Base-by-base conservation (phyloP, 2,329 filamentous ascomycete genomes). In the Cercospora zeae-maydis region DNA sequence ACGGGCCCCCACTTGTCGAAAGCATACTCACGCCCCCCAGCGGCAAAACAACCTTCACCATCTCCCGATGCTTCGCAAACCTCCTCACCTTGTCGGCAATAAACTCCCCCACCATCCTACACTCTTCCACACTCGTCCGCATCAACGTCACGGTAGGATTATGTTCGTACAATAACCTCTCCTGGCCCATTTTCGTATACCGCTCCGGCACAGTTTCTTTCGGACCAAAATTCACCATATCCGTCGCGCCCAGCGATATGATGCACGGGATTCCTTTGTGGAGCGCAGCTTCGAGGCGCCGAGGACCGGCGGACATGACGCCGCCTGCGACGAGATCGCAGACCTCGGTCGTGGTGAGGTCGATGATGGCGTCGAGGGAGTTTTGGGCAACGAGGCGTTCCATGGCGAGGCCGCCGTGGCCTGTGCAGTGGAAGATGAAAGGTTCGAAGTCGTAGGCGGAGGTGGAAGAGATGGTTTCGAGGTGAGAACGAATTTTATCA, bases 311-410 rank as follows among this genome's bases (percentile, higher is more conserved):
- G 31, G 80, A 82, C 76, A 91, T 82, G 2, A 85, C 80, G 0
- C 88, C 88, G 0, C 86, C 88, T 14, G 37, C 55, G 0, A 89
- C 66, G 52, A 85, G 76, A 69, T 91, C 88, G 47, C 83, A 84
- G 16, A 89, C 80, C 70, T 91, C 88, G 0, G 87, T 89, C 0
- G 88, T 90, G 0, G 88, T 91, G n/a, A 91, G 75, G 70, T 91
- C 88, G 3, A 90, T 75, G 0, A 90, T 81, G 0, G 84, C 88
- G 69, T 89, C 86, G 1, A 91, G 77, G n/a, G 78, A 75, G 0
- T 79, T 79, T 67, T 87, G 83, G 0, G 72, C 70, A 0, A 89
- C 75, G 2, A 91, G 77, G 0, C 85, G 78, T 71, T 91, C 88
- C 88, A 91, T 88, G 0, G 88, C 86, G 57, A 81, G 81, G 1